Evolutionary conservation across 495 filamentous ascomycete genomes (phyloP).

Genomic region (Aspergillus biplanus): DNA sequence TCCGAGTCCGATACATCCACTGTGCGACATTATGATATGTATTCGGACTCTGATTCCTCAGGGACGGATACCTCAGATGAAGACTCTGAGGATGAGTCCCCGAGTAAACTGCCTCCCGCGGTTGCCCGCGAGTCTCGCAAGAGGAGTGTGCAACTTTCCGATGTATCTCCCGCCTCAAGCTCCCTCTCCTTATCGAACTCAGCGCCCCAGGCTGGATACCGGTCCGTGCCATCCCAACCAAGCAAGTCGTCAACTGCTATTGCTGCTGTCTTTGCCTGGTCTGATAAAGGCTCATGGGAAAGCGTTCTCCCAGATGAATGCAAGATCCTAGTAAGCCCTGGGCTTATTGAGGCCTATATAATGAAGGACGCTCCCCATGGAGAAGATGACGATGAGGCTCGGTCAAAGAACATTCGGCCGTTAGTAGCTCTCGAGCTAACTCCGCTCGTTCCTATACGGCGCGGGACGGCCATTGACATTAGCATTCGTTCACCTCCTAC

Average conservation of each 20-base stretch:
- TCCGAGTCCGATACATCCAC: constrained; percentile 57
- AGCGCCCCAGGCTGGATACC: constrained; percentile 68
- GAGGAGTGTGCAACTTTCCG: constrained; percentile 30
- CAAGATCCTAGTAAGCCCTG: constrained; percentile 78
- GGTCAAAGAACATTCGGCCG: constrained; percentile 54
- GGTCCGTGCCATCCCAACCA: constrained; percentile 58
- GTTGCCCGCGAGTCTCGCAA: constrained; percentile 26
- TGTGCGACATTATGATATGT: constrained; percentile 51
- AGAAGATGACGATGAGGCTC: constrained; percentile 20
- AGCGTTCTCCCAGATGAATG: constrained; percentile 74
- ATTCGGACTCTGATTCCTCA: constrained; percentile 50
- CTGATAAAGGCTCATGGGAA: constrained; percentile 79
- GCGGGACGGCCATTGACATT: constrained; percentile 90
- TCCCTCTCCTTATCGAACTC: constrained; percentile 75
- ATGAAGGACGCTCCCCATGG: constrained; percentile 49
- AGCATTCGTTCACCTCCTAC: constrained; percentile 85
- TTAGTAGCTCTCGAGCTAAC: constrained; percentile 83
- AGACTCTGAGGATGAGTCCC: constrained; percentile 54
- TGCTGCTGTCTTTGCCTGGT: constrained; percentile 85
- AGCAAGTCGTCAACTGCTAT: constrained; percentile 65
- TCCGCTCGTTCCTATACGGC: constrained; percentile 82
- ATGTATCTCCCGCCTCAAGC: constrained; percentile 47
- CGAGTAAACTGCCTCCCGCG: constrained; percentile 35
- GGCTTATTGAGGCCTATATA: constrained; percentile 82
- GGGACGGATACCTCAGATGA: constrained; percentile 55